These are phyloP conservation scores for Salicornia ramosissima DNA, from an alignment of 148 eudicot species.

Conservation along the genomic window DNA sequence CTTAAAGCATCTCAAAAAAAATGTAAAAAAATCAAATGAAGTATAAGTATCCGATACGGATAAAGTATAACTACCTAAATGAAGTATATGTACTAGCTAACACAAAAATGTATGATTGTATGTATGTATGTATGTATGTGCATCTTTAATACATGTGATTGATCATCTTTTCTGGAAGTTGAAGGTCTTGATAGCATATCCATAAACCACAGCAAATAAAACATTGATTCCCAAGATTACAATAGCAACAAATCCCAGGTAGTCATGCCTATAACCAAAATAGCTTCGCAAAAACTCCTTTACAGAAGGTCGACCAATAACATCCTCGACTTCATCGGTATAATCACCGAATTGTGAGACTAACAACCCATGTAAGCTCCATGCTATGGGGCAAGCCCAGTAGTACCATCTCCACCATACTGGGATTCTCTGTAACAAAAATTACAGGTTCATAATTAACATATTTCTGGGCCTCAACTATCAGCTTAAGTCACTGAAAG, in stretches of 20 bases:
- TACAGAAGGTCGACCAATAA: conserved; percentile 21
- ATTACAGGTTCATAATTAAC: no score
- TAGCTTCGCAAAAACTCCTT: conserved; percentile 33
- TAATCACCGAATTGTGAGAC: conserved; percentile 56
- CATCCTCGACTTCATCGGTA: conserved; percentile 20
- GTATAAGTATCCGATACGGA: no score
- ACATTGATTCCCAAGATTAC: conserved; percentile 38
- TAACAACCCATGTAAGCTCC: conserved; percentile 60
- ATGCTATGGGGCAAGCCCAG: conserved; percentile 48
- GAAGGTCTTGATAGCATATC: conserved; percentile 45
- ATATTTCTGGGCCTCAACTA: no score
- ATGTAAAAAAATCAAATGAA: no score
- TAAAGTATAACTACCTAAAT: no score
- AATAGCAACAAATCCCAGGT: conserved; percentile 41
- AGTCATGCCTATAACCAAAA: conserved; percentile 45
- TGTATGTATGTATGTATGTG: no score
- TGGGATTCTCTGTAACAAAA: conserved; percentile 65
- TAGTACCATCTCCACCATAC: conserved; percentile 77
- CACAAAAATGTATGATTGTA: no score
- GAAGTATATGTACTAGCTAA: no score
- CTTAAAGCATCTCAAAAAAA: no score
- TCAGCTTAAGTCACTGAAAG: no score
- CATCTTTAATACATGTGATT: no score
- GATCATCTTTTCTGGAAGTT: conserved; percentile 57
- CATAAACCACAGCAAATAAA: conserved; percentile 45